Base-by-base conservation (phyloP, 352 stramenopile species). In the Thalassiosira livingstoniorum region DNA sequence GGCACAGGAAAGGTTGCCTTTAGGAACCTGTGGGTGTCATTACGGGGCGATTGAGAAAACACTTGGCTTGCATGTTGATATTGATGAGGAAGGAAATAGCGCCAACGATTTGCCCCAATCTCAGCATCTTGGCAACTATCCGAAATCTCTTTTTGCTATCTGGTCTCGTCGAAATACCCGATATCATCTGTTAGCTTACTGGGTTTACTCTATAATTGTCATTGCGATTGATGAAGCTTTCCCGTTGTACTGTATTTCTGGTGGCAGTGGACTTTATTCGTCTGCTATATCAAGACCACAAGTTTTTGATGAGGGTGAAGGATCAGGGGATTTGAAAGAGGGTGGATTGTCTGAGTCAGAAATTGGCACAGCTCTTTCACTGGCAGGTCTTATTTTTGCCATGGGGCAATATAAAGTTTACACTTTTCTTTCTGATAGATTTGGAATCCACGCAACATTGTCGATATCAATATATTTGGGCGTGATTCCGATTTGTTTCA, bases 171-270 rank as follows among this genome's bases (percentile, higher is more conserved):
- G 23, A 25, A 69, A 74, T n/a, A 91, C 82, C 34, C 62, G 82
- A 47, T 23, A 47, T 0, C 82, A 88, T 78, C 42, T 92, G 4
- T 63, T 88, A 15, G 75, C 67, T 23, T 90, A 93, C 62, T 92
- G 88, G 86, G 34, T 83, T 1, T 90, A 85, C 62, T 88, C 82
- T 0, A 90, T 93, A 67, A 42, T 87, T 1, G 66, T 78, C n/a
- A 74, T 91, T 18, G 47, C 35, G 13, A 65, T 92, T 5, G 81
- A 87, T 71, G 88, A 93, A 78, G 60, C 69, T 29, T 92, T 93
- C 67, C 88, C 88, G 10, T 75, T 93, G 0, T 93, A 86, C 78
- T 91, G 86, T 61, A 90, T 93, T 37, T 91, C 86, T 51, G 51
- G 71, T 43, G 51, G 66, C 23, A 83, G 62, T 77, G 88, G 88